Conservation (phyloP, 257 asterid species). For the Thymus quinquecostatus region DNA sequence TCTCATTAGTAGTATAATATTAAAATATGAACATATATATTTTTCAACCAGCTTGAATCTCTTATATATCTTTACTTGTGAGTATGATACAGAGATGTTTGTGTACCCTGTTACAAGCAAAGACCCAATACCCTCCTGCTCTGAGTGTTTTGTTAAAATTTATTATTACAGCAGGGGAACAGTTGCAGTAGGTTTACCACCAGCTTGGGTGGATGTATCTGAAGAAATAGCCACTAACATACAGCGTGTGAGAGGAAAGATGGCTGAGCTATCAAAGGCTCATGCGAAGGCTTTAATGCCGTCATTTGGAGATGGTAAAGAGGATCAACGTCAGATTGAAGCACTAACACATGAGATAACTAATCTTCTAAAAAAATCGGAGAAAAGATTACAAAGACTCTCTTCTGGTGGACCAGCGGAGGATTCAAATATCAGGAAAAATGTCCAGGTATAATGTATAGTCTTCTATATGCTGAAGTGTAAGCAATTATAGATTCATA, state of each 20-base stretch:
- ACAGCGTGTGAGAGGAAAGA: conserved; percentile 73
- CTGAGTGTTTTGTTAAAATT: conserved; percentile 30
- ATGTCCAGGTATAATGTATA: conserved; percentile 81
- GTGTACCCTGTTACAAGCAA: background rate
- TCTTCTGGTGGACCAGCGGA: conserved; percentile 88
- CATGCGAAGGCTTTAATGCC: conserved; percentile 99
- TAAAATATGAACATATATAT: background rate
- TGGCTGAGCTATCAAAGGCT: conserved; percentile 91
- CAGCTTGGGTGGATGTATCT: conserved; percentile 97
- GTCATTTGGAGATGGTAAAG: conserved; percentile 97
- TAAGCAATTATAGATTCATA: background rate
- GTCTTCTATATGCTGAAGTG: conserved; percentile 22
- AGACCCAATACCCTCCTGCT: conserved; percentile 14
- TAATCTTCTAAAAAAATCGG: conserved; percentile 75
- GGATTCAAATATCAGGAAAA: conserved; percentile 94
- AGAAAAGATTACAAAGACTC: conserved; percentile 74
- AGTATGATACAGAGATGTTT: conserved; percentile 8
- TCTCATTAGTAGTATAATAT: background rate
- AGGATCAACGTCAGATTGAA: conserved; percentile 91
- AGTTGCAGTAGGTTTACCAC: conserved; percentile 91
- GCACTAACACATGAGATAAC: conserved; percentile 92
- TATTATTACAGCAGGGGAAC: conserved; percentile 66
- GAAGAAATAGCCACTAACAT: conserved; percentile 87
- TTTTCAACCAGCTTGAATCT: background rate
- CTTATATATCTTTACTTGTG: conserved; percentile 16